phyloP scores from a whole-genome alignment of 2,329 filamentous ascomycete species.

The Fusarium verrucosum region DNA sequence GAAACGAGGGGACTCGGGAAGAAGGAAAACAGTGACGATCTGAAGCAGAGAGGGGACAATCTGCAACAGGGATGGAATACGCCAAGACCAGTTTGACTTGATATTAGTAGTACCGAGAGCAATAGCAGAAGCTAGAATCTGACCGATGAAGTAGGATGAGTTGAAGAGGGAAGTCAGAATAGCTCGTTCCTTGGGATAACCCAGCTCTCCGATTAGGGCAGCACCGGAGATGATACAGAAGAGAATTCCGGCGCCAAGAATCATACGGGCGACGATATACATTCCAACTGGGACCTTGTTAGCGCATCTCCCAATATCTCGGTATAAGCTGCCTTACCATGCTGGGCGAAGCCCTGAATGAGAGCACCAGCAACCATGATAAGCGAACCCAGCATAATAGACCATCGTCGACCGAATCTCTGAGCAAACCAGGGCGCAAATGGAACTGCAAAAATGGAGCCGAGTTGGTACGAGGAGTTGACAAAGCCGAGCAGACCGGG shows the following conservation, averaged over 20 bases:
- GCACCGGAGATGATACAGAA: slow-evolving; percentile 68
- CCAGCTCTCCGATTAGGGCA: slow-evolving; percentile 67
- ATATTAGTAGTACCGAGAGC: slow-evolving; percentile 56
- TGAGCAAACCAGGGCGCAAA: slow-evolving; percentile 63
- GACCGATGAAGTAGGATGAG: slow-evolving; percentile 65
- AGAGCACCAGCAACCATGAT: slow-evolving; percentile 65
- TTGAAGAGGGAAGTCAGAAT: slow-evolving; percentile 51
- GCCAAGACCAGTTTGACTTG: slow-evolving; percentile 46
- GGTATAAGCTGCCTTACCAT: slow-evolving; percentile 38
- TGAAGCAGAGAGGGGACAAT: slow-evolving; percentile 52
- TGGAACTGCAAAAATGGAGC: slow-evolving; percentile 63
- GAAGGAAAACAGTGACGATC: slow-evolving; percentile 50
- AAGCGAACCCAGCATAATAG: slow-evolving; percentile 64
- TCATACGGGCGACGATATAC: slow-evolving; percentile 67
- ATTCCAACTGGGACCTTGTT: slow-evolving; percentile 55
- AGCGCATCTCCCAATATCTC: background rate
- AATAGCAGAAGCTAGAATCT: slow-evolving; percentile 60
- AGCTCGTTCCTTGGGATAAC: slow-evolving; percentile 68
- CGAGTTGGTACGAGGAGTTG: slow-evolving; percentile 64
- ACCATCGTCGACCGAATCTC: slow-evolving; percentile 55
- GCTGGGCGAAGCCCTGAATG: slow-evolving; percentile 62
- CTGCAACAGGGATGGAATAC: slow-evolving; percentile 58
- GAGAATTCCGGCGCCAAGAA: slow-evolving; percentile 70
- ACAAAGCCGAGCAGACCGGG: slow-evolving; percentile 57
- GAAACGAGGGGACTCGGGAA: slow-evolving; percentile 49